phyloP scores from a whole-genome alignment of 202 grass and related monocot species.

The Saccharum hybrid region DNA sequence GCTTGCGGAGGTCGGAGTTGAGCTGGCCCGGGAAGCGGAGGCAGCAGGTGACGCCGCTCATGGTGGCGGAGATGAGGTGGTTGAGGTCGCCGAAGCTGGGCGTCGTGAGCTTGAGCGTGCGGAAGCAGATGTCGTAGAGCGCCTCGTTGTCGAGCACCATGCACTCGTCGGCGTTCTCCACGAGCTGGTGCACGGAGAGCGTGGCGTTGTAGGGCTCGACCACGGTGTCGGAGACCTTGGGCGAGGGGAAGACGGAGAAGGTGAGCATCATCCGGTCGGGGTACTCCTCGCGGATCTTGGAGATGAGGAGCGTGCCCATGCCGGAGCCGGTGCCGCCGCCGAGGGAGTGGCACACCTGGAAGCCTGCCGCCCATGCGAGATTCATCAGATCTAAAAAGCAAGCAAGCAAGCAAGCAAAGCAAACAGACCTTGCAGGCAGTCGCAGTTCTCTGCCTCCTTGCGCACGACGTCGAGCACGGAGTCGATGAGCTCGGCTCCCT shows the following conservation, averaged over 20 bases:
- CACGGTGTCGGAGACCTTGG: constrained; percentile 73
- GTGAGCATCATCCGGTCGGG: constrained; percentile 76
- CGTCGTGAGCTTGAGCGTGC: constrained; percentile 70
- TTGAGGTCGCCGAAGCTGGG: constrained; percentile 77
- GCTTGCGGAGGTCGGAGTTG: constrained; percentile 75
- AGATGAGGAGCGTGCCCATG: constrained; percentile 67
- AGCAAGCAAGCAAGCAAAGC: too few relatives aligned
- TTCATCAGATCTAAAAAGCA: too few relatives aligned
- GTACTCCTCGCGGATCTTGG: constrained; percentile 74
- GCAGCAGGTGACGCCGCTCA: constrained; percentile 90
- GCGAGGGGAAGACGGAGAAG: constrained; percentile 73
- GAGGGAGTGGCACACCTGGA: constrained; percentile 77
- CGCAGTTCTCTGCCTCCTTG: constrained; percentile 88
- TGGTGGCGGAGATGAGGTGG: constrained; percentile 81
- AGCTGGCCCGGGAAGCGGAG: constrained; percentile 90
- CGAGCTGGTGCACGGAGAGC: constrained; percentile 74
- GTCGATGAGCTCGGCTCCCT: constrained; percentile 93
- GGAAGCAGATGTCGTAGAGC: constrained; percentile 79
- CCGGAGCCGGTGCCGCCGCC: constrained; percentile 62
- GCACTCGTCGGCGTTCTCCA: constrained; percentile 84
- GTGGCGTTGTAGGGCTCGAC: constrained; percentile 83
- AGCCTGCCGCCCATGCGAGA: too few relatives aligned
- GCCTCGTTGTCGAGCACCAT: constrained; percentile 87
- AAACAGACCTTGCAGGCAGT: constrained; percentile 69
- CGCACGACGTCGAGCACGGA: constrained; percentile 69